Evolutionary conservation across 1,284 basidiomycete genomes (phyloP).

Genomic region (Athelia sp.): DNA sequence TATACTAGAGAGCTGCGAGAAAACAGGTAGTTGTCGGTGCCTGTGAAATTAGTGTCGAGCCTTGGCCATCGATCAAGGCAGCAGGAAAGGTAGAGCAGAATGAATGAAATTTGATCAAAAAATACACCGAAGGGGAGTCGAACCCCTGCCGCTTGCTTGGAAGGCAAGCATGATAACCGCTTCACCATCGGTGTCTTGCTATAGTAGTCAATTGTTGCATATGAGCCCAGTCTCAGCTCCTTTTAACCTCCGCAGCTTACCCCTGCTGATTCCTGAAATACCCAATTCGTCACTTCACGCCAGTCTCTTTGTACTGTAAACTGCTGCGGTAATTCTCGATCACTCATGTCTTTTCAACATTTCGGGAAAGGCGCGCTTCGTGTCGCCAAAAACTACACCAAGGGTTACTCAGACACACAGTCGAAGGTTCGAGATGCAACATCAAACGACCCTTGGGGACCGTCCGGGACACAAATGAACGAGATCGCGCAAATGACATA

Average conservation of each 20-base stretch:
- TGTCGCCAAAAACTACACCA: conserved; percentile 93
- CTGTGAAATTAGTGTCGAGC: no score
- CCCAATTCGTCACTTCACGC: not conserved
- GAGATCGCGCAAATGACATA: conserved; percentile 97
- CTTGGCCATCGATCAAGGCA: no score
- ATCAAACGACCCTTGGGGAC: conserved; percentile 99
- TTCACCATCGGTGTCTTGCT: conserved; percentile 63
- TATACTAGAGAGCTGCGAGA: no score
- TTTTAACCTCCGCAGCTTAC: not conserved
- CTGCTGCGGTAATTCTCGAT: not conserved
- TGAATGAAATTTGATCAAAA: no score
- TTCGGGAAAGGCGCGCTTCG: conserved; percentile 79
- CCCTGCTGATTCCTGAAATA: no score
- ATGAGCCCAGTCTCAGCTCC: not conserved
- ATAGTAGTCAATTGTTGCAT: no score
- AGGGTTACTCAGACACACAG: conserved; percentile 91
- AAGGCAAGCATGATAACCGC: conserved; percentile 85
- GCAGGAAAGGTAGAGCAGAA: no score
- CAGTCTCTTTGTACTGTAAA: not conserved
- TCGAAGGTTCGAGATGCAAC: conserved; percentile 97
- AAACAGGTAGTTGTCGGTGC: no score
- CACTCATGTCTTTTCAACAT: conserved; percentile 50
- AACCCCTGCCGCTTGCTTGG: conserved; percentile 83
- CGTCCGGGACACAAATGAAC: conserved; percentile 98
- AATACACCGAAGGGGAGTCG: conserved; percentile 69